Conservation (phyloP, 805 yeast species). For the Yarrowia divulgata region DNA sequence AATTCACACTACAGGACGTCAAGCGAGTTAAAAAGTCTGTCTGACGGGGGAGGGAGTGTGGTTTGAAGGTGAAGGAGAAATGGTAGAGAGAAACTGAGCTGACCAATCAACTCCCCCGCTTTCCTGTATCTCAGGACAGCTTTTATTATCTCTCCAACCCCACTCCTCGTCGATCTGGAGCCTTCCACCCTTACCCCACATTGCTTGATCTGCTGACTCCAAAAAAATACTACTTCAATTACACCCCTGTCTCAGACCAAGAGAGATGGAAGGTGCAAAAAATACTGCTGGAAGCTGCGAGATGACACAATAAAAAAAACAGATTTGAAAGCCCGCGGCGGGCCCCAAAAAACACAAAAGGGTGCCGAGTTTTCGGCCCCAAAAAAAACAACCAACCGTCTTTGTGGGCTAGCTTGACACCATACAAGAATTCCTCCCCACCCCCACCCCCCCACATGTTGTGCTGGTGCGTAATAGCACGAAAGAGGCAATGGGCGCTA, state of each 20-base stretch:
- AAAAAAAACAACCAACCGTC: neutral
- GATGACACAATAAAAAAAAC: neutral
- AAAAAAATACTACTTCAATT: neutral
- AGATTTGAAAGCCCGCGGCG: neutral
- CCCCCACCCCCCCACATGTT: no score
- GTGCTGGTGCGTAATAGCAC: neutral
- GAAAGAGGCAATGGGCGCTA: neutral
- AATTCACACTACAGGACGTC: neutral
- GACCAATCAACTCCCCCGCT: neutral
- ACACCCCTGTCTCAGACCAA: conserved; percentile 19
- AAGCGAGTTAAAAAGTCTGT: conserved; percentile 7
- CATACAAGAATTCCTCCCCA: no score
- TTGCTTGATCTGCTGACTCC: conserved; percentile 23
- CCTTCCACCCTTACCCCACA: conserved; percentile 15
- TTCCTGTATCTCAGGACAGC: no score
- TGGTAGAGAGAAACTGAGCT: neutral
- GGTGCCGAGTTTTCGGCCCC: neutral
- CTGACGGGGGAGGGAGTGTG: neutral
- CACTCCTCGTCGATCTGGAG: neutral
- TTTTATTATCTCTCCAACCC: neutral
- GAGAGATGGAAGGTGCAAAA: neutral
- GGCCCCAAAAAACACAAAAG: neutral
- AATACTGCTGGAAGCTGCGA: neutral
- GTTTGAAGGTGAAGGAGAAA: neutral
- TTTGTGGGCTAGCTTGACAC: neutral